Evolutionary conservation across 306 rosid genomes (phyloP).

Genomic region (Vicia villosa): DNA sequence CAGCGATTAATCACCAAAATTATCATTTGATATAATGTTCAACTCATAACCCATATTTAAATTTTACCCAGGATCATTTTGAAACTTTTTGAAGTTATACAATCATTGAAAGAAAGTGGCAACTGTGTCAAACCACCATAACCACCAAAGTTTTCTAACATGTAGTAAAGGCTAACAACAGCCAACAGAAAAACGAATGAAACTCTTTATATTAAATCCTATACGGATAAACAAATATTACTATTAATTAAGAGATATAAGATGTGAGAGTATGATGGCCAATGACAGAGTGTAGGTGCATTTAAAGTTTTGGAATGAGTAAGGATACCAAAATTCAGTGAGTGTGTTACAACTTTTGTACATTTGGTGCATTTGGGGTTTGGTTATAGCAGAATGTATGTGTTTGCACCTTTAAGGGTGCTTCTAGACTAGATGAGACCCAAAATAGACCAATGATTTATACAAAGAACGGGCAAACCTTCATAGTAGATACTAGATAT

Average conservation of each 20-base stretch:
- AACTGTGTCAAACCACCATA: not conserved
- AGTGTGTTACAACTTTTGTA: not conserved
- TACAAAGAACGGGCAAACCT: not conserved
- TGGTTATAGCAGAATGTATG: not conserved
- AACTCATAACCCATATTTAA: not conserved
- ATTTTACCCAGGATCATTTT: not conserved
- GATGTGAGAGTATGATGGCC: not conserved
- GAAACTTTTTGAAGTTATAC: not conserved
- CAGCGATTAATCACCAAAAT: constrained; percentile 36
- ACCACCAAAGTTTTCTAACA: not conserved
- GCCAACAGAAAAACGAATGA: not conserved
- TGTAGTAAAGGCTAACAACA: constrained; percentile 3
- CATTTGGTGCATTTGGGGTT: not conserved
- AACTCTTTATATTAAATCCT: not conserved
- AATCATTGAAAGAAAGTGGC: constrained; percentile 3
- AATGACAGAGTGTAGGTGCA: not conserved
- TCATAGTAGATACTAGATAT: not conserved
- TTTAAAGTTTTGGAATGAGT: not conserved
- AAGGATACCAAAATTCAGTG: not conserved
- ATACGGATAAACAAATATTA: not conserved
- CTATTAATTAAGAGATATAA: not conserved
- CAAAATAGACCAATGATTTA: not conserved
- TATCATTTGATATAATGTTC: constrained; percentile 20
- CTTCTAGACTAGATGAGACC: not conserved
- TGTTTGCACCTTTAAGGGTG: not conserved